Conservation (phyloP, 805 yeast genomes). For the Monosporozyma aerobia region DNA sequence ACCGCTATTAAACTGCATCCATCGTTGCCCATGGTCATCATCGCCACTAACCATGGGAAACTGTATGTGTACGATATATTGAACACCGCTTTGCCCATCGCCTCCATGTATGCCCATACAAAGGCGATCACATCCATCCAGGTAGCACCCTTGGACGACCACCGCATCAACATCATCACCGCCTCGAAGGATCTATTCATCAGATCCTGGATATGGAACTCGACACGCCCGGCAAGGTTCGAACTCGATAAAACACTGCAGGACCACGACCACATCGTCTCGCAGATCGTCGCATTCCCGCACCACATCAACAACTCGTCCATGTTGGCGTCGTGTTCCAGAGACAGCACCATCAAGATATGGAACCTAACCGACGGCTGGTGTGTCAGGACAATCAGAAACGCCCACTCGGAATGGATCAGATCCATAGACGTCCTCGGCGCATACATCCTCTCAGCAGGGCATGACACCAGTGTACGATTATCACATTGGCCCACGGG, state of each 20-base stretch:
- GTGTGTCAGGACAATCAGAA: conserved; percentile 49
- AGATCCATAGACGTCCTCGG: conserved; percentile 51
- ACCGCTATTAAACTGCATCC: conserved; percentile 69
- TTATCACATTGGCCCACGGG: conserved; percentile 59
- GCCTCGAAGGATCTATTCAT: conserved; percentile 45
- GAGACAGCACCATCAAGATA: conserved; percentile 50
- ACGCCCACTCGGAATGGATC: conserved; percentile 86
- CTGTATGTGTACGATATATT: conserved; percentile 61
- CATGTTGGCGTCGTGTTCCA: conserved; percentile 48
- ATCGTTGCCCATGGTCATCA: conserved; percentile 49
- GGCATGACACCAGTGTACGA: conserved; percentile 69
- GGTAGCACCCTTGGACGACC: neutral
- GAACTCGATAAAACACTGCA: conserved; percentile 51
- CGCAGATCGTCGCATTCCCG: conserved; percentile 42
- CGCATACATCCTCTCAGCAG: conserved; percentile 58
- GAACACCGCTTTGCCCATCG: conserved; percentile 53
- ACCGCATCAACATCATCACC: conserved; percentile 28
- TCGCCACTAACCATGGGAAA: conserved; percentile 66
- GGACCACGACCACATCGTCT: conserved; percentile 86
- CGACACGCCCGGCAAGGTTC: conserved; percentile 20
- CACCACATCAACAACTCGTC: neutral
- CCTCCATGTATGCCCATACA: conserved; percentile 65
- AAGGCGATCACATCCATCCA: conserved; percentile 41
- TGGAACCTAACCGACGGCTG: conserved; percentile 68
- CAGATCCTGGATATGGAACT: conserved; percentile 38